A percentile compares a stretch with the other conserved stretches of the same genome.
Evolutionary conservation across 345 rosid species (phyloP).

Genomic region (Theobroma cacao): DNA sequence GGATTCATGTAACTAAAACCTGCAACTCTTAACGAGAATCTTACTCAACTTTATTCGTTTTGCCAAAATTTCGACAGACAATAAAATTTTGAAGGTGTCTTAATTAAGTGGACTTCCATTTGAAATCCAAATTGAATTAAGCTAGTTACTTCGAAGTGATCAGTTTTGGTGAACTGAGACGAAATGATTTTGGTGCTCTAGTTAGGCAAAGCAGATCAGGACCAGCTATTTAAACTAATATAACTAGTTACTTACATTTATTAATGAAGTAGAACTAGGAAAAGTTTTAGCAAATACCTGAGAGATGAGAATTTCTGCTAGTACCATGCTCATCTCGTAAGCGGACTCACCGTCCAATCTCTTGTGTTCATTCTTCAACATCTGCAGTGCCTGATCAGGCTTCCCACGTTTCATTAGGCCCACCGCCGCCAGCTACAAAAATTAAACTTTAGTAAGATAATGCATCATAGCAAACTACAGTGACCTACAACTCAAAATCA

Average conservation of each 20-base stretch:
- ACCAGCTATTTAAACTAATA: too few species aligned
- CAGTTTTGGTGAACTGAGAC: too few species aligned
- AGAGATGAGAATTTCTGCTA: slow-evolving; percentile 56
- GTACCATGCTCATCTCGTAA: slow-evolving; percentile 50
- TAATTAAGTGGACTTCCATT: background rate
- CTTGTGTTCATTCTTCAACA: slow-evolving; percentile 31
- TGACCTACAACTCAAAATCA: background rate
- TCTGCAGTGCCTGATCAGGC: slow-evolving; percentile 42
- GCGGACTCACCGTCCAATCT: slow-evolving; percentile 44
- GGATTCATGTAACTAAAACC: too few species aligned
- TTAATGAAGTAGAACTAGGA: background rate
- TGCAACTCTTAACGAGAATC: too few species aligned
- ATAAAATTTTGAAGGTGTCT: too few species aligned
- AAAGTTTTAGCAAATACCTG: slow-evolving; percentile 28
- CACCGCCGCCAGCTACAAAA: slow-evolving; percentile 51
- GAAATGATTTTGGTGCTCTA: background rate
- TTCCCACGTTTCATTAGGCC: slow-evolving; percentile 41
- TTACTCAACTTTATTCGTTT: background rate
- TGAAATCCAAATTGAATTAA: background rate
- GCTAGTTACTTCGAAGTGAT: background rate
- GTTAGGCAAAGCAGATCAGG: background rate
- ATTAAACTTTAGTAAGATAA: background rate
- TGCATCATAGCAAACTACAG: background rate
- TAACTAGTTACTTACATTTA: background rate
- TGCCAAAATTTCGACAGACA: too few species aligned